Evolutionary conservation across 2,329 filamentous ascomycete species (phyloP).

Genomic region (Ophiostoma sp.): DNA sequence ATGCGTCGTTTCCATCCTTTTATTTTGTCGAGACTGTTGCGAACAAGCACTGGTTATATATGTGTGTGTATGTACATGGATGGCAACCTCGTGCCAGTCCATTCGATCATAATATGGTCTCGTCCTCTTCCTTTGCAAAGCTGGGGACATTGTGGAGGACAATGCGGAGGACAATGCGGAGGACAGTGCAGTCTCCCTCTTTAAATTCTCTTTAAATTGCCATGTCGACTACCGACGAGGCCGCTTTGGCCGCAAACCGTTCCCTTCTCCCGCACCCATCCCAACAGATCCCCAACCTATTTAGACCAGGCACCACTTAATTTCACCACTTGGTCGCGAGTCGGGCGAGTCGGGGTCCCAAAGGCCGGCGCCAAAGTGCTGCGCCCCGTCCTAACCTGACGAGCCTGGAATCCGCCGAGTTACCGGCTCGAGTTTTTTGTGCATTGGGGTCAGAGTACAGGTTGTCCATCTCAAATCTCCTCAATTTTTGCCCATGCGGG

Average conservation of each 20-base stretch:
- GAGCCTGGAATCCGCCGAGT: background rate
- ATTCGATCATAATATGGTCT: too few species aligned
- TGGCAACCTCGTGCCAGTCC: background rate
- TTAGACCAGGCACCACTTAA: slow-evolving; percentile 2
- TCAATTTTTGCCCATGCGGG: background rate
- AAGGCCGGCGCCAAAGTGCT: slow-evolving; percentile 16
- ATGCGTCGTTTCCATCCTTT: background rate
- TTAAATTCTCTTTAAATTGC: too few species aligned
- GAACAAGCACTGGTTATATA: background rate
- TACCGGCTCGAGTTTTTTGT: background rate
- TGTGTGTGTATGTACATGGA: background rate
- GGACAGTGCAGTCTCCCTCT: background rate
- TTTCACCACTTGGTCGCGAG: background rate
- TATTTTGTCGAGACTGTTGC: background rate
- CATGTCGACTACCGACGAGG: background rate
- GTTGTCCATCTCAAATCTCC: too few species aligned
- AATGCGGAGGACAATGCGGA: background rate
- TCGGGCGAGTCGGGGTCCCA: background rate
- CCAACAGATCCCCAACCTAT: too few species aligned
- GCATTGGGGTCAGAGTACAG: too few species aligned
- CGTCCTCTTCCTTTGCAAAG: too few species aligned
- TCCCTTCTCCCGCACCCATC: slow-evolving; percentile 5
- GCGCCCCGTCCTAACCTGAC: background rate
- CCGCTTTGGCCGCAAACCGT: background rate
- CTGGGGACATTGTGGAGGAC: too few species aligned